Base-by-base conservation (phyloP, 345 rosid genomes). In the Brassica juncea region DNA sequence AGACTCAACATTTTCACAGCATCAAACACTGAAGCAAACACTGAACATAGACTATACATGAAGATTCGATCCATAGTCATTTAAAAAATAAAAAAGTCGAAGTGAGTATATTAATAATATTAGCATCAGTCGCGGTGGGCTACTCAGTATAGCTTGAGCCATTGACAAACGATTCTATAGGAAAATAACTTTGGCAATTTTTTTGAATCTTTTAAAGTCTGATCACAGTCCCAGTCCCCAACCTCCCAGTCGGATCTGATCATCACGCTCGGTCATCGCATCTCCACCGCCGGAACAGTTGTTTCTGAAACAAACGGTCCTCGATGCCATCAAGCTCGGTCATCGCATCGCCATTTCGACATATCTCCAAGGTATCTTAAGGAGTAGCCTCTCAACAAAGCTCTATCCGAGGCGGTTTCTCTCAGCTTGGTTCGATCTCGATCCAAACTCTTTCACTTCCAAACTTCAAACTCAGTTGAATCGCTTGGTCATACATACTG, bases 281-380 rank as follows among this genome's bases (percentile, higher is more conserved):
- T 52, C 66, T 47, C 78, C 81, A 2, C 77, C 76, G 2, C 85
- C 77, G 3, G 80, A 76, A 27, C 62, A 76, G 1, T 28, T 68
- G 8, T 28, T 44, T 16, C 39, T 85, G 19, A 82, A 78, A 65
- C 8, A 21, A 25, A 70, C 83, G 1, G 27, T 88, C 15, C 37
- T 87, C 0, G 81, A 84, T 0, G 87, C 89, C 1, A 83, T 89
- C 49, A 76, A 66, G 73, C 72, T 76, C 0, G 91, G 96, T 11
- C 89, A 85, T 75, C 78, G 96, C 89, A 85, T 75, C 78, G 96
- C 47, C 97, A 92, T 68, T 90, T 90, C 8, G 97, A 92, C 74
- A 92, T 89, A 0, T 90, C 96, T 10, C 65, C 87, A 0, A 3
- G 73, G 12, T 90, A 90, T 59, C 79, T 67, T 1, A 63, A 91